Base-by-base conservation (phyloP, 23 red algal species). In the Gracilariopsis chorda region DNA sequence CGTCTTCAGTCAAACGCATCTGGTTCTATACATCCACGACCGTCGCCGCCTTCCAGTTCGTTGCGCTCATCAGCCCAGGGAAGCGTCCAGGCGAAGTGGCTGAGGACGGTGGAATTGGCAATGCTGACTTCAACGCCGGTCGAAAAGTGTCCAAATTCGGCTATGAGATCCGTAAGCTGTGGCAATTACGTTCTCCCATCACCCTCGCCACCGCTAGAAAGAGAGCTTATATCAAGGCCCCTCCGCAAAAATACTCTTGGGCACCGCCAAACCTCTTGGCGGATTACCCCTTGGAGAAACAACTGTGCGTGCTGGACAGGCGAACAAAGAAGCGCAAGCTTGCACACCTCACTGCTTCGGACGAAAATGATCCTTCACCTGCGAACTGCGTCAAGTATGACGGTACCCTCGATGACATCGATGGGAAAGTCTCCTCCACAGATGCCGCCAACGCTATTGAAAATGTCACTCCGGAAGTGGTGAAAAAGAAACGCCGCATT, bases 121-220 rank as follows among this genome's bases (percentile, higher is more conserved):
- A 72, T 72, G 65, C n/a, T 32, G 65, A 72, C 23, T 72, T 72
- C 65, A 72, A 72, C 42, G 65, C 65, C 3, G 65, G 65, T n/a
- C 27, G 37, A 32, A 72, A 72, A n/a, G 65, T 72, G n/a, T 72
- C 65, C 7, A 72, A 72, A 32, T 33, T 33, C 23, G 65, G 65
- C 5, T 72, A 72, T 19, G 7, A 72, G 5, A 72, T 72, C 21
- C 65, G 37, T 33, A 72, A 72, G 17, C 21, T 72, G 23, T 72
- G 65, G 36, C 65, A 32, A 33, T 20, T 72, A 20, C 20, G 21
- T 32, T n/a, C 65, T 4, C 42, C 65, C 3, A 72, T 72, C 17
- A 8, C 65, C 20, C 23, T 72, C 3, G n/a, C n/a, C 5, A 17
- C 37, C 11, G 65, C n/a, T 11, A 6, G 17, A 3, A 17, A 72